These are phyloP conservation scores for Melampsora larici-populina DNA, from an alignment of 1,284 basidiomycete species.

Conservation along the genomic window DNA sequence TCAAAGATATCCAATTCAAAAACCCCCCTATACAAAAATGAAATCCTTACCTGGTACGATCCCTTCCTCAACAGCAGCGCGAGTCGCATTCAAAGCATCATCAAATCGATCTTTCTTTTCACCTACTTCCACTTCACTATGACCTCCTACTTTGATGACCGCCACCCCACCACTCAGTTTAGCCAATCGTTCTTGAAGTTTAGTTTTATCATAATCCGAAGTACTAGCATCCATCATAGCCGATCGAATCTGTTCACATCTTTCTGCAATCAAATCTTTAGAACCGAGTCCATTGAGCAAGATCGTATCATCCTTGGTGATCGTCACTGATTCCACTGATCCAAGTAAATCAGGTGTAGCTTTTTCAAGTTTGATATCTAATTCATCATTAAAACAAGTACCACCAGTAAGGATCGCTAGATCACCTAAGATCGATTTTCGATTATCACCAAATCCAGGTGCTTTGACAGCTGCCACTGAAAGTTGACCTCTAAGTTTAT, in stretches of 20 bases:
- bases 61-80: conserved; percentile 96
- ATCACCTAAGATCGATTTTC: conserved; percentile 95
- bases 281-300: conserved; percentile 87
- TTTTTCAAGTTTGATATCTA: conserved; percentile 95
- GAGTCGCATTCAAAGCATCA: conserved; percentile 93
- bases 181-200: conserved; percentile 93
- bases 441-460: conserved; percentile 97
- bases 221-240: conserved; percentile 79
- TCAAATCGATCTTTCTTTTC: conserved; percentile 99
- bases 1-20: neutral
- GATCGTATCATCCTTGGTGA: conserved; percentile 99
- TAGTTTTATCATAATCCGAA: conserved; percentile 88
- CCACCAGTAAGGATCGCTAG: conserved; percentile 94
- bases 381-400: conserved; percentile 95
- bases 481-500: conserved; percentile 96
- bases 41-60: conserved; percentile 88
- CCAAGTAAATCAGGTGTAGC: conserved; percentile 86
- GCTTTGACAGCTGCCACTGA: conserved; percentile 92
- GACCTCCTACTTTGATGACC: conserved; percentile 95
- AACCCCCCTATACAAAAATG: too few relatives aligned
- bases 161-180: conserved; percentile 95
- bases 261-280: conserved; percentile 77
- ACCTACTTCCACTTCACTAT: conserved; percentile 90
- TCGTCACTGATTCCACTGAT: conserved; percentile 81
- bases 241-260: conserved; percentile 90